Evolutionary conservation across 1,284 basidiomycete species (phyloP), one percentile per base, ranked within the genome.

Genomic region (Chiua sp.): DNA sequence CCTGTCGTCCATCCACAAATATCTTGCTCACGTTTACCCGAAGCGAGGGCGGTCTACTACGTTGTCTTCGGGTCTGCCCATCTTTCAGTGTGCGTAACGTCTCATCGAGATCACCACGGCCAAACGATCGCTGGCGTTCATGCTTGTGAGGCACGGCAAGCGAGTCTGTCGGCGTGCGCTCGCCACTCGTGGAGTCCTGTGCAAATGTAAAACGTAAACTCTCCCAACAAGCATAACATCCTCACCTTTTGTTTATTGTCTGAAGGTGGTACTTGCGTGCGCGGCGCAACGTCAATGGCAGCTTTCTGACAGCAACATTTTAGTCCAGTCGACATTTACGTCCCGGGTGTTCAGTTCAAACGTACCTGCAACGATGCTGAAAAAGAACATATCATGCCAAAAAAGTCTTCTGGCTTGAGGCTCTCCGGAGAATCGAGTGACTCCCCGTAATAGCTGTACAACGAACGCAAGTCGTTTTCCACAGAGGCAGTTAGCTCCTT

Each of bases 51-150:
- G 84, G 78, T 15, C 77, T 71, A 44, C 79, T 77, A 26, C 87
- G 79, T 54, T 79, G 77, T 65, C 87, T 79, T 59, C 87, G 78
- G 22, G 59, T 66, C 60, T 84, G 84, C 18, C 88, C 90, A 33
- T 86, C 83, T 39, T 88, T 86, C 78, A 96, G 85, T 60, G 88
- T 93, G 39, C 90, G 86, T 53, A 96, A 90, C 11, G 91, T 91
- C 67, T 91, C 85, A 66, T 96, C 93, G 46, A 95, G 75, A 59
- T 91, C 90, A 15, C 92, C 93, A 44, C 89, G 83, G 18, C 87
- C 87, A 60, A 91, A 72, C 3, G 91, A 88, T 16, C 66, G 80
- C 77, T 32, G 80, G 62, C 56, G 66, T 53, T 74, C 58, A 63
- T 71, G 55, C 73, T 71, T n/a, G 39, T 4, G 18, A 7, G 39